phyloP scores from a whole-genome alignment of 768 basidiomycete genomes.

The Termitomyces sp. region DNA sequence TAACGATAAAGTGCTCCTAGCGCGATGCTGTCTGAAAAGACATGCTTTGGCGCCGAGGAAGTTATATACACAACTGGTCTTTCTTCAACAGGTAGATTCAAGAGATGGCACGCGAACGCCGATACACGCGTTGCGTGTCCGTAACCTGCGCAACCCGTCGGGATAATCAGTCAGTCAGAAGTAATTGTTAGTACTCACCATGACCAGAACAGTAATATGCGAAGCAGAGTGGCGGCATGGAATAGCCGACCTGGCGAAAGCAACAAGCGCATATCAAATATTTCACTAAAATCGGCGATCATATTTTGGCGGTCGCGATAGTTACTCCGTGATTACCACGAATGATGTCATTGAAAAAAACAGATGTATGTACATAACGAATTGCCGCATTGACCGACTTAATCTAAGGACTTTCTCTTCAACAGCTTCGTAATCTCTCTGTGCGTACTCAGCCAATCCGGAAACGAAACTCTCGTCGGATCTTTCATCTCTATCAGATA shows the following conservation, averaged over 20 bases:
- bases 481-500: constrained; percentile 76
- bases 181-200: constrained; percentile 32
- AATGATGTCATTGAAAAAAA: neutral
- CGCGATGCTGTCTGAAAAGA: constrained; percentile 61
- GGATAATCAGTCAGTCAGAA: neutral
- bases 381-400: neutral
- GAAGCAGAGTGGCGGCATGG: constrained; percentile 29
- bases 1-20: constrained; percentile 62
- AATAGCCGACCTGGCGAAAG: constrained; percentile 1
- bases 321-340: neutral
- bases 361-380: neutral
- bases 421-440: constrained; percentile 79
- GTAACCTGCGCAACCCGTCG: constrained; percentile 42
- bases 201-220: constrained; percentile 78
- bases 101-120: constrained; percentile 59
- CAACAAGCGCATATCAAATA: constrained; percentile 3
- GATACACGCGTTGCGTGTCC: constrained; percentile 84
- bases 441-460: constrained; percentile 76
- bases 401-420: constrained; percentile 44
- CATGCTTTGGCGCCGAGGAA: constrained; percentile 68
- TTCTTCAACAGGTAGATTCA: constrained; percentile 32
- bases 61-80: constrained; percentile 54
- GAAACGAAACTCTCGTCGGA: constrained; percentile 49
- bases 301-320: neutral
- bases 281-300: neutral